Base-by-base conservation (phyloP, 1,284 basidiomycete species). In the Ganoderma lucidum region DNA sequence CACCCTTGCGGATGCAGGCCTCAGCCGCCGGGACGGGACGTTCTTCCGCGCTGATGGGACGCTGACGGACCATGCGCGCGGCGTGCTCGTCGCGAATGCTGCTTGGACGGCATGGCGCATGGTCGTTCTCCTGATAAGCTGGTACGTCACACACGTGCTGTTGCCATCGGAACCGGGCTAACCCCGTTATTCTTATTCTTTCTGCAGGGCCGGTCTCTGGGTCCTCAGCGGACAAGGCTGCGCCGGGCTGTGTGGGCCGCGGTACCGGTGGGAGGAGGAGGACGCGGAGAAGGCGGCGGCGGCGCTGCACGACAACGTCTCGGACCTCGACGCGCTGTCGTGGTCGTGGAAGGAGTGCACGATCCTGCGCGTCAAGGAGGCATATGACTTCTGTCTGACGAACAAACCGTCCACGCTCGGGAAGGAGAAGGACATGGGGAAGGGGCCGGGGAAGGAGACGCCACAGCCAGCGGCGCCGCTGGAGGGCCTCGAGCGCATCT, bases 311-410 rank as follows among this genome's bases (percentile, higher is more conserved):
- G 81, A 81, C 69, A 80, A 83, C 77, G 83, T 87, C 63, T 80
- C 84, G 9, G 81, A 82, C 10, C 85, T 84, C 4, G 87, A 87
- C 32, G 85, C 83, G 19, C 83, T 93, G 53, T 85, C 89, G 2
- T 96, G 94, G 94, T 83, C 82, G 64, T 96, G 94, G 94, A 85
- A 88, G 63, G 88, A 91, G 64, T 84, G 86, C 70, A 92, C 93
- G 0, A 84, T 89, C n/a, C 78, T 86, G 69, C 86, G 94, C 55
- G 84, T 96, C 48, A 89, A 90, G 75, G 92, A 93, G 68, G 91
- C 92, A 1, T 95, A 89, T 76, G 92, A 95, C 71, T 90, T 95
- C 72, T 96, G 94, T 77, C 82, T 93, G 45, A 88, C 87, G 17
- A 81, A 84, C 53, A 84, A 82, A 68, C 81, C 76, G 8, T 77